A percentile compares a stretch with the other conserved stretches of the same genome.
Conservation (phyloP, 1,139 yeast genomes). For the Scheffersomyces quercinus region DNA sequence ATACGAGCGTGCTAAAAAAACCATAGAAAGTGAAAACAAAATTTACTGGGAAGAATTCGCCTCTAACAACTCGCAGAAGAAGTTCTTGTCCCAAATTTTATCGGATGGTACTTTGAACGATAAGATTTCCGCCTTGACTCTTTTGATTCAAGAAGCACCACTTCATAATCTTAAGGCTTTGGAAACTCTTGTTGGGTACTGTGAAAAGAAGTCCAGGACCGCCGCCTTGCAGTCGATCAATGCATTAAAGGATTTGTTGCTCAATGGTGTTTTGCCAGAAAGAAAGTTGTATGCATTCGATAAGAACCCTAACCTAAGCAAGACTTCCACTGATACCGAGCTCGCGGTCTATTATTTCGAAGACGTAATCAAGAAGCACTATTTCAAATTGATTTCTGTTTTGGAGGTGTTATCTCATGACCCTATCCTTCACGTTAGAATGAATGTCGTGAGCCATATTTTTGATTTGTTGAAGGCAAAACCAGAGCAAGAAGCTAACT, state of each 20-base stretch:
- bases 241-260: slow-evolving; percentile 84
- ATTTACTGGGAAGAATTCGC: slow-evolving; percentile 75
- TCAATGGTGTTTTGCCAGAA: slow-evolving; percentile 80
- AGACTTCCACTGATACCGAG: slow-evolving; percentile 47
- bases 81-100: slow-evolving; percentile 85
- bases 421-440: slow-evolving; percentile 87
- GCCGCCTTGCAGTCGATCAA: slow-evolving; percentile 90
- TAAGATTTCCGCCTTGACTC: slow-evolving; percentile 91
- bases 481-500: slow-evolving; percentile 96
- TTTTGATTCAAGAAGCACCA: slow-evolving; percentile 93
- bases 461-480: slow-evolving; percentile 79
- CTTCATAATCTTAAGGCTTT: slow-evolving; percentile 83
- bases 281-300: slow-evolving; percentile 80
- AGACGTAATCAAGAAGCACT: slow-evolving; percentile 77
- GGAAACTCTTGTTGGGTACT: slow-evolving; percentile 72
- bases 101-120: slow-evolving; percentile 93
- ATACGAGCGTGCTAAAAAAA: slow-evolving; percentile 63
- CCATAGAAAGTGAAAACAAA: slow-evolving; percentile 71
- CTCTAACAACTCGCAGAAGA: slow-evolving; percentile 79
- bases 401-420: slow-evolving; percentile 83
- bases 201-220: slow-evolving; percentile 90
- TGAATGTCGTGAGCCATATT: slow-evolving; percentile 72
- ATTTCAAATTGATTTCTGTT: slow-evolving; percentile 67
- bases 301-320: slow-evolving; percentile 62
- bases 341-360: slow-evolving; percentile 83